Evolutionary conservation across 2,329 filamentous ascomycete species (phyloP).

Genomic region (Neonectria neomacrospora): DNA sequence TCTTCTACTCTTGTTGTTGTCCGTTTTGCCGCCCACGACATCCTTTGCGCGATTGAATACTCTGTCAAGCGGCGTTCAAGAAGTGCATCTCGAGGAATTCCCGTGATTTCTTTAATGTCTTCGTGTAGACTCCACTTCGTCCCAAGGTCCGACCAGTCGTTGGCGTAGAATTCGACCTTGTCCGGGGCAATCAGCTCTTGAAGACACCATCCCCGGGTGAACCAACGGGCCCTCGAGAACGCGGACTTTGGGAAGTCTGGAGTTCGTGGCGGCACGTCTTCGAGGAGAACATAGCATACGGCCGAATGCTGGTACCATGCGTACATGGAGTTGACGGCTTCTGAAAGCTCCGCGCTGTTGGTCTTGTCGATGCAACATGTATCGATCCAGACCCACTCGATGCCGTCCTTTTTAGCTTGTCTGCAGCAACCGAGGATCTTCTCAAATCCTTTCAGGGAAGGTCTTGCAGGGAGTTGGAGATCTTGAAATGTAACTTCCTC

Average conservation of each 20-base stretch:
- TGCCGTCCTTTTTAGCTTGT: background rate
- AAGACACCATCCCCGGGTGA: slow-evolving; percentile 41
- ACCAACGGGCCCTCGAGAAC: slow-evolving; percentile 34
- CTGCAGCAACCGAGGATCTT: slow-evolving; percentile 7
- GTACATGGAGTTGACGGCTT: slow-evolving; percentile 24
- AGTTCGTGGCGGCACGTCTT: slow-evolving; percentile 27
- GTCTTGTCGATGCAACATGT: slow-evolving; percentile 39
- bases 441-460: background rate
- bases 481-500: slow-evolving; percentile 16
- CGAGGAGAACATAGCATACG: slow-evolving; percentile 39
- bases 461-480: background rate
- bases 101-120: slow-evolving; percentile 27
- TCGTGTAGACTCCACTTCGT: slow-evolving; percentile 32
- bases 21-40: slow-evolving; percentile 34
- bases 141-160: slow-evolving; percentile 37
- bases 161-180: slow-evolving; percentile 37
- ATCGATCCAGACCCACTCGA: slow-evolving; percentile 10
- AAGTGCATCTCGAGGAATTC: slow-evolving; percentile 22
- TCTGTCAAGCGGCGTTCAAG: background rate
- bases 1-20: slow-evolving; percentile 34
- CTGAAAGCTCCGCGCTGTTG: slow-evolving; percentile 34
- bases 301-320: slow-evolving; percentile 33
- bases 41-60: slow-evolving; percentile 12
- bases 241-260: background rate
- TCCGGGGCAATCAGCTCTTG: slow-evolving; percentile 41